Evolutionary conservation across 1,284 basidiomycete species (phyloP), one percentile per base, ranked within the genome.

Genomic region (Irpex sp.): DNA sequence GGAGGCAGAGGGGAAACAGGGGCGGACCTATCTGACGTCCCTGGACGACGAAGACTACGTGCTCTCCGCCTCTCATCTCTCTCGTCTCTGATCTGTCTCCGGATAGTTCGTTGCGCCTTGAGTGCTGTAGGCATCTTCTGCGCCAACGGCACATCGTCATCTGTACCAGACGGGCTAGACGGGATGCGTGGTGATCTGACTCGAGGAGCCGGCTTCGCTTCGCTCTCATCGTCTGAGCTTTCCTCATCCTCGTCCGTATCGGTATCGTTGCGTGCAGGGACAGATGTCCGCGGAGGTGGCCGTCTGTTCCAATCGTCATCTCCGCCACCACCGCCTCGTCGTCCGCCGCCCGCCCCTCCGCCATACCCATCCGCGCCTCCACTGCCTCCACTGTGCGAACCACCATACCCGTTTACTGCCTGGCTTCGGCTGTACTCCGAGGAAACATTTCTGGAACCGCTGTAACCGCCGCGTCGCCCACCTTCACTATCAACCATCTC

Each of bases 81-180:
- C 74, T 91, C 88, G 64, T 87, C 83, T 56, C 80, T 79, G 23
- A 90, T 84, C 69, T 91, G 82, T 55, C 79, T 77, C 18, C 89
- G 82, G 59, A 94, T 90, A 2, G 88, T 86, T 65, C 83, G 84
- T 69, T 94, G 91, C 12, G 90, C 91, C 5, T 77, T 82, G 61
- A 94, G 74, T 3, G 91, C 91, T 0, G 83, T 85, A 8, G 91
- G 91, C 55, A 93, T 90, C 36, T 86, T 80, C 64, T 84, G 84
- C 2, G 90, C 91, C 14, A 94, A 79, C 0, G 91, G 91, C 2
- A 91, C 77, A 66, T 93, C 86, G 68, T 93, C 88, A 60, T 85
- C 84, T 12, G 66, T 65, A 52, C 58, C 47, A 56, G 64, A 61
- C 39, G 67, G 59, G 35, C 61, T 63, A 10, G 57, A 61, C 56